Percentiles rank a stretch among this genome's conserved stretches.
These are phyloP conservation scores for Pistacia vera DNA, from an alignment of 345 rosid species.

Conservation along the genomic window DNA sequence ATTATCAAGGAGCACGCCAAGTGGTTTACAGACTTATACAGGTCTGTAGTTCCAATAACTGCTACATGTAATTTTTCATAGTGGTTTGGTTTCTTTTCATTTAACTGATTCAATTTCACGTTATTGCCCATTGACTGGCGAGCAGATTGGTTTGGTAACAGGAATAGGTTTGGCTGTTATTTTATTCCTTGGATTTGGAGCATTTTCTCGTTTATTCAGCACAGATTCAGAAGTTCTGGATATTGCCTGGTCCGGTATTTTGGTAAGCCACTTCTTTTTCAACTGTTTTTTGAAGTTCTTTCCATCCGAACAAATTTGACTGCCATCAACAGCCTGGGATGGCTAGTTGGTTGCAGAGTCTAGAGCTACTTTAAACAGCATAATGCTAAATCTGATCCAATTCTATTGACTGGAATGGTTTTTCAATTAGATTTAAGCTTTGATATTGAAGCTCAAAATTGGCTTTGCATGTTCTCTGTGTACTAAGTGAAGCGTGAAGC, in stretches of 20 bases:
- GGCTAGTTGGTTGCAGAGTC: background rate
- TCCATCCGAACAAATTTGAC: background rate
- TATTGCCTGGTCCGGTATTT: constrained; percentile 74
- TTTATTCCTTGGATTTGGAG: constrained; percentile 71
- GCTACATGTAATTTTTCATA: constrained; percentile 11
- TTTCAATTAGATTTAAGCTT: no score
- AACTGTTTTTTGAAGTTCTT: background rate
- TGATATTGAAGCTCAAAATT: no score
- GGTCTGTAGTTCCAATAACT: constrained; percentile 38
- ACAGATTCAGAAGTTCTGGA: constrained; percentile 79
- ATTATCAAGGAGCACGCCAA: constrained; percentile 66
- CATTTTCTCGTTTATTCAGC: constrained; percentile 72
- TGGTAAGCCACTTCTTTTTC: constrained; percentile 48
- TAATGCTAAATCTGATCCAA: background rate
- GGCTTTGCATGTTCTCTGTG: no score
- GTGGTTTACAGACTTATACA: constrained; percentile 65
- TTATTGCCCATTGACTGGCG: constrained; percentile 14
- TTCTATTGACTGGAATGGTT: no score
- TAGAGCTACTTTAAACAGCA: background rate
- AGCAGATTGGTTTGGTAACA: constrained; percentile 79
- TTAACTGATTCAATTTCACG: constrained; percentile 17
- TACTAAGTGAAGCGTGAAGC: no score
- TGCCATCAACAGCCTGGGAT: background rate
- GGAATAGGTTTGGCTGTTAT: constrained; percentile 70
- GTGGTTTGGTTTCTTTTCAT: background rate